Evolutionary conservation across 257 asterid genomes (phyloP).

Genomic region (Solanum sparsipilum): DNA sequence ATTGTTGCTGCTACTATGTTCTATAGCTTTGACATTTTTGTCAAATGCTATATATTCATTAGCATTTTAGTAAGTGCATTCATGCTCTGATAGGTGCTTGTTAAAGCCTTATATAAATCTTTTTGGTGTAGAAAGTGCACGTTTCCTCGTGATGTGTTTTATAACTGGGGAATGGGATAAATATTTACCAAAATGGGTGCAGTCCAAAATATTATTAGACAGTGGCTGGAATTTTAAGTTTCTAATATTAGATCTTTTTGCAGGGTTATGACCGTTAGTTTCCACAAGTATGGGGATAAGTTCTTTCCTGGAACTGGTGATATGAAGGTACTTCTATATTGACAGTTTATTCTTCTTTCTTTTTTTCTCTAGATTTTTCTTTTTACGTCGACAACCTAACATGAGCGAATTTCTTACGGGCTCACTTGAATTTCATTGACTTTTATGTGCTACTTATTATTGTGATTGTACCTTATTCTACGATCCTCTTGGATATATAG

Average conservation of each 20-base stretch:
- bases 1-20: background rate
- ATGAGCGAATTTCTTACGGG: background rate
- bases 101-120: background rate
- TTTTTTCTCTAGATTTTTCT: background rate
- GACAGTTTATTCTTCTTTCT: constrained; percentile 2
- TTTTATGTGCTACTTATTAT: background rate
- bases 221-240: background rate
- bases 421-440: background rate
- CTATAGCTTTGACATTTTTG: background rate
- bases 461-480: background rate
- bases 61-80: background rate
- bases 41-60: background rate
- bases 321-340: constrained; percentile 61
- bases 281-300: constrained; percentile 92
- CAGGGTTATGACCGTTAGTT: constrained; percentile 99
- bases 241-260: constrained; percentile 1
- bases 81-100: background rate
- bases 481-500: background rate
- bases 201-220: background rate
- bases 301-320: constrained; percentile 99
- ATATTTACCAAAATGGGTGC: background rate
- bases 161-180: background rate
- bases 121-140: background rate
- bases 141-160: background rate
- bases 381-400: background rate